Evolutionary conservation across 768 basidiomycete genomes (phyloP).

Genomic region (Hysterangium stoloniferum): DNA sequence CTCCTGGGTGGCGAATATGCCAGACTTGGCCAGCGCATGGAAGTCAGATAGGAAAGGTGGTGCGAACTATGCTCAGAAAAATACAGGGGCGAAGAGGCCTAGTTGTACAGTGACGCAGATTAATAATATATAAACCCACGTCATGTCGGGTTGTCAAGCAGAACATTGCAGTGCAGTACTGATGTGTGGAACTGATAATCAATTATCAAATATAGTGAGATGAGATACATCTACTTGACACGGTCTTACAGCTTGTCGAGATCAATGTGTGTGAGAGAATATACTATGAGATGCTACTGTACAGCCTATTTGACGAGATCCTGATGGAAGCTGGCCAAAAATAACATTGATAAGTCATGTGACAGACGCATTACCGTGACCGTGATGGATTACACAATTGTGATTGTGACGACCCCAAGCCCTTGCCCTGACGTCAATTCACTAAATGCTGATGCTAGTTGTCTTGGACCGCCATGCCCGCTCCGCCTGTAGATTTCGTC

Average conservation of each 20-base stretch:
- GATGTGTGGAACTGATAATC: conserved; percentile 8
- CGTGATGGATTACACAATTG: neutral
- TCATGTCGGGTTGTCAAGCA: too few species aligned
- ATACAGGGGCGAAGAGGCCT: too few species aligned
- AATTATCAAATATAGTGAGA: neutral
- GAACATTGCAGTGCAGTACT: too few species aligned
- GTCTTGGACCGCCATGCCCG: neutral
- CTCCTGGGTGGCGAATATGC: neutral
- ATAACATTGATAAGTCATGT: too few species aligned
- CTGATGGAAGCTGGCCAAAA: neutral
- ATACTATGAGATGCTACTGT: too few species aligned
- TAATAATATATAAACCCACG: too few species aligned
- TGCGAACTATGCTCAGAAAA: neutral
- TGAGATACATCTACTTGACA: too few species aligned
- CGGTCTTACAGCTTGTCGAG: neutral
- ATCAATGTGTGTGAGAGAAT: too few species aligned
- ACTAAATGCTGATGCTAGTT: neutral
- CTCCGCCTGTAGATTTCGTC: conserved; percentile 64
- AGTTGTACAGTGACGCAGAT: too few species aligned
- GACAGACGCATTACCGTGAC: neutral
- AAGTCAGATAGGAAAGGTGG: neutral
- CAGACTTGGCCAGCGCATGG: neutral
- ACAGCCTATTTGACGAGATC: conserved; percentile 2
- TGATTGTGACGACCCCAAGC: neutral
- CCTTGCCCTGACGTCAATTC: neutral